Evolutionary conservation across 805 yeast genomes (phyloP), one percentile per base, ranked within the genome.

Genomic region (Kodamaea fukazawae): DNA sequence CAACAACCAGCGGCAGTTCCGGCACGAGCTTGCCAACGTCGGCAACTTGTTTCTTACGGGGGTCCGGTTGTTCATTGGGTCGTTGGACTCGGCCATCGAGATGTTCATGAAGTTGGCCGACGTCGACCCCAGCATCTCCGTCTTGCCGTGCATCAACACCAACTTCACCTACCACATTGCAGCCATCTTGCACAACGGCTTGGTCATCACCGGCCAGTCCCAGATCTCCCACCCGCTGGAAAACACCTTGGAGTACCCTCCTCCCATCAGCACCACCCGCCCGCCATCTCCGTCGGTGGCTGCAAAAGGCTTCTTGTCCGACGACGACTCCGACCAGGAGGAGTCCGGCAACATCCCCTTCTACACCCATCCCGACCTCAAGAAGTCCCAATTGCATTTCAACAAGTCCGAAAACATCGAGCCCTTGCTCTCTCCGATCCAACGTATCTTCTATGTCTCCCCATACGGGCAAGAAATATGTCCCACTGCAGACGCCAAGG

Each of bases 11-110:
- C 71, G 76, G 30, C 82, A 76, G 46, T 90, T 88, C 60, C 67
- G 82, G 33, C 85, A 78, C 55, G 87, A 83, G 45, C 61, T 79
- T 43, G 96, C 96, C 1, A 83, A 86, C 47, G 71, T 90, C 11
- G 98, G 98, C 0, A 90, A 90, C 53, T 60, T 89, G 54, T 80
- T 90, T 42, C 64, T 89, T 37, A 82, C 95, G 0, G 96, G 96
- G 1, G 82, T 84, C 0, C 68, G 96, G 28, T 60, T 86, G 15
- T 86, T 87, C 54, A 78, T 86, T 51, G 96, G 96, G 0, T 84
- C 93, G 1, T 67, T 88, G 36, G 96, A 88, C 54, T 76, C 88
- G 4, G 88, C 96, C 0, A 78, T 89, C 38, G 96, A 87, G 57
- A 65, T 88, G 31, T 73, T 85, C 52, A 61, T 80, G 46, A 73